These are phyloP conservation scores for Rhizopus stolonifer DNA, from an alignment of 371 early-diverging fungal species.

Conservation along the genomic window DNA sequence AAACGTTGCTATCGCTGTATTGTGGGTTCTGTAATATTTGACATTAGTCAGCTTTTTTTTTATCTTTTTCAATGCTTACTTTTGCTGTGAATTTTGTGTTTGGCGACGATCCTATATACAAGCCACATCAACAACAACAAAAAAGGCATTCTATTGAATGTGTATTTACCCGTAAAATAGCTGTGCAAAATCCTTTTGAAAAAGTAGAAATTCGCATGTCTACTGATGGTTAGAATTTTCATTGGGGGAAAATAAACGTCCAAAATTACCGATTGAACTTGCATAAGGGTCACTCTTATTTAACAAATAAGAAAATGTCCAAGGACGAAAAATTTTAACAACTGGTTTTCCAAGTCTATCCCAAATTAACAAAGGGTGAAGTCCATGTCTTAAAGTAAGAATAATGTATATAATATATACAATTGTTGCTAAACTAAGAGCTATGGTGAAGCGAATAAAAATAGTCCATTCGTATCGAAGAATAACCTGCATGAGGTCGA, in stretches of 20 bases:
- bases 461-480: conserved; percentile 50
- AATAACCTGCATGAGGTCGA: conserved; percentile 36
- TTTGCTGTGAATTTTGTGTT: conserved; percentile 22
- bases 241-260: not conserved
- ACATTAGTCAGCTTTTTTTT: not conserved
- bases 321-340: conserved; percentile 44
- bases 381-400: conserved; percentile 37
- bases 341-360: conserved; percentile 46
- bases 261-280: conserved; percentile 39
- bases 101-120: conserved; percentile 27
- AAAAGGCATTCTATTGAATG: not conserved
- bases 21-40: not conserved
- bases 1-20: conserved; percentile 59
- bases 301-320: conserved; percentile 40
- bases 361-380: conserved; percentile 47
- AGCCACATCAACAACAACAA: not conserved
- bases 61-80: conserved; percentile 11
- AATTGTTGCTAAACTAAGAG: conserved; percentile 31
- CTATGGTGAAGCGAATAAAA: conserved; percentile 39
- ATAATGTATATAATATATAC: conserved; percentile 39
- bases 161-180: conserved; percentile 45
- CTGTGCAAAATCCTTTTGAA: conserved; percentile 50
- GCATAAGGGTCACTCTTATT: conserved; percentile 45
- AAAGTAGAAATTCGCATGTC: conserved; percentile 51
- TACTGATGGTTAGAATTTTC: conserved; percentile 6